phyloP scores from a whole-genome alignment of 768 basidiomycete genomes.

The Tephrocybe sp. region DNA sequence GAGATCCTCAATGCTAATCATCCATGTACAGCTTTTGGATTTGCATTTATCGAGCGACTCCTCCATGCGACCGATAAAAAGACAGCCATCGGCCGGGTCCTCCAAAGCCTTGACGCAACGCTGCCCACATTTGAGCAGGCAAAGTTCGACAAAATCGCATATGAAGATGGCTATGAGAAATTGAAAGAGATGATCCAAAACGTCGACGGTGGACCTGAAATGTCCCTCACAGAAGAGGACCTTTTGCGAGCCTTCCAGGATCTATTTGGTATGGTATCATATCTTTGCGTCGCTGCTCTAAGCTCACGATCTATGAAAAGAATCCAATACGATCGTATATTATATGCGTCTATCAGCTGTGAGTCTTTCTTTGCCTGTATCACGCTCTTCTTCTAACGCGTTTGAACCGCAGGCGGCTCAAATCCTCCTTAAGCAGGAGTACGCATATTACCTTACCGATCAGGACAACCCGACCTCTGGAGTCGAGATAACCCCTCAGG shows the following conservation, averaged over 20 bases:
- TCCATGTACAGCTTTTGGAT: conserved; percentile 62
- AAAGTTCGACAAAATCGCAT: conserved; percentile 67
- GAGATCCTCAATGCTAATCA: neutral
- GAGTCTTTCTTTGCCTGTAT: conserved; percentile 7
- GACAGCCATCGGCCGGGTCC: conserved; percentile 44
- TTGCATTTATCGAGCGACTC: conserved; percentile 77
- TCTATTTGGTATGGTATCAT: conserved; percentile 37
- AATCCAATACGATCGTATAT: conserved; percentile 71
- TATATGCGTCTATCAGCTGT: conserved; percentile 79
- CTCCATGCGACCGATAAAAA: conserved; percentile 43
- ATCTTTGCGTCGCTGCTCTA: neutral
- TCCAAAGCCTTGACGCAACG: conserved; percentile 50
- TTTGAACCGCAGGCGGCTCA: conserved; percentile 52
- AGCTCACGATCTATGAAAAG: conserved; percentile 26
- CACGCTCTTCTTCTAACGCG: neutral
- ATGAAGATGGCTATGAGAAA: conserved; percentile 73
- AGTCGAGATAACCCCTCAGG: conserved; percentile 48
- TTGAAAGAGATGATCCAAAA: conserved; percentile 49
- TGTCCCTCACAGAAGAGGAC: conserved; percentile 28
- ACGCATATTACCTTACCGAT: conserved; percentile 71
- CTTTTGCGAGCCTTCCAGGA: conserved; percentile 55
- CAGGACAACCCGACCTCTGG: conserved; percentile 52
- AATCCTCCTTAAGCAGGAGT: conserved; percentile 64
- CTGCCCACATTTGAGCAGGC: conserved; percentile 48
- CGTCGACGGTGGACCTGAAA: conserved; percentile 32